Base-by-base conservation (phyloP, 805 yeast genomes). In the Sugiyamaella mastotermitis region DNA sequence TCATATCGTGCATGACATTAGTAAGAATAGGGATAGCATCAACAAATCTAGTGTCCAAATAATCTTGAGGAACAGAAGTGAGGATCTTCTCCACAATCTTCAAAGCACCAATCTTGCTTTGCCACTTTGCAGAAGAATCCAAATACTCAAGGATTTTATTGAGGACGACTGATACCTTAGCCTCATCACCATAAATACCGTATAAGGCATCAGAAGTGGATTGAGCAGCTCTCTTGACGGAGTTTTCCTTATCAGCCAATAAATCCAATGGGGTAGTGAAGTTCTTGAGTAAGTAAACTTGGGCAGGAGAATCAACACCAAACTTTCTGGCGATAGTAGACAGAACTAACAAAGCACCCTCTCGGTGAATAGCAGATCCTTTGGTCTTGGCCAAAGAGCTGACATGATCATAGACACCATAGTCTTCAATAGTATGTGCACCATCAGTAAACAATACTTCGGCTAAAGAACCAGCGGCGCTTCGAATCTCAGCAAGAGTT, bases 1-100 rank as follows among this genome's bases (percentile, higher is more conserved):
- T 90, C 74, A 92, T 86, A 60, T 90, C 98, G 41, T 94, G 90
- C 48, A 95, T 76, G 65, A 80, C 74, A 62, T 85, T 94, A 23
- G 95, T 85, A 53, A 90, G 71, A 7, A 83, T 72, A 26, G 98
- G 97, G 23, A 90, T 76, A 3, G 85, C 74, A 40, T 72, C 74
- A 44, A 79, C 78, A 61, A 90, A 90, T 50, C 80, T 78, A 56
- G 80, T 60, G 63, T 90, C 96, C 50, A 90, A 68, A 52, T 84
- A 71, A 64, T 92, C 97, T 27, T 81, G 76, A 41, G 96, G 92
- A 30, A 82, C 78, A 35, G 83, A 86, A 45, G 76, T 85, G 43
- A 83, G 70, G 40, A 88, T 71, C 56, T 71, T 78, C 57, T 87
- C 95, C 40, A 88, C 63, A 4, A 78, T 55, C 49, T 74, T 76